phyloP scores from a whole-genome alignment of 805 yeast genomes.

The Metschnikowia cerradonensis region DNA sequence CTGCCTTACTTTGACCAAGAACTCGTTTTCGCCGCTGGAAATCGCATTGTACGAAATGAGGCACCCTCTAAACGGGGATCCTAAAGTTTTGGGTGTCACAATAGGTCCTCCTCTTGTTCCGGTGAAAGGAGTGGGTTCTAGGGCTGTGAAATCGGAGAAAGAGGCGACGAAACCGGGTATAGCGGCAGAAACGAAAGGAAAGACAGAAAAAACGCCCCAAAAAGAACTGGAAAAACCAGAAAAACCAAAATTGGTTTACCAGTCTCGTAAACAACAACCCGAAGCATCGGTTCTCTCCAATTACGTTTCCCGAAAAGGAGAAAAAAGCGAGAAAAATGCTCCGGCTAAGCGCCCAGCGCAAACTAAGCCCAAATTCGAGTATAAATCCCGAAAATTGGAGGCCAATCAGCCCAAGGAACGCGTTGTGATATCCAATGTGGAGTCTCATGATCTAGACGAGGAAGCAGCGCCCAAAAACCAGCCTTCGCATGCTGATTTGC shows the following conservation, averaged over 20 bases:
- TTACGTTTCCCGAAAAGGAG: slow-evolving; percentile 16
- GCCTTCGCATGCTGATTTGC: slow-evolving; percentile 8
- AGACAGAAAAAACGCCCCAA: neutral
- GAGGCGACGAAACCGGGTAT: neutral
- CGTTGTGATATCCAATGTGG: slow-evolving; percentile 29
- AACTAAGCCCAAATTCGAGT: slow-evolving; percentile 17
- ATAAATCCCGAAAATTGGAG: slow-evolving; percentile 36
- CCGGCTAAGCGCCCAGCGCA: neutral
- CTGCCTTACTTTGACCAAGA: slow-evolving; percentile 25
- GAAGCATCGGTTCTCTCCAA: slow-evolving; percentile 10
- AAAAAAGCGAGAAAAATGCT: slow-evolving; percentile 4
- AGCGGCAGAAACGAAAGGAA: neutral
- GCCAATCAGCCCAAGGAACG: slow-evolving; percentile 30
- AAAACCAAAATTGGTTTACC: slow-evolving; percentile 11
- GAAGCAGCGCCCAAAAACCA: neutral
- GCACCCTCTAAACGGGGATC: slow-evolving; percentile 4
- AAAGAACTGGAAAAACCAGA: neutral
- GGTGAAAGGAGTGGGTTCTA: neutral
- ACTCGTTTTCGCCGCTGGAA: slow-evolving; percentile 9
- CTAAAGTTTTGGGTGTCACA: slow-evolving; percentile 25
- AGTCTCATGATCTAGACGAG: slow-evolving; percentile 4
- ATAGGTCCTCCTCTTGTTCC: slow-evolving; percentile 25
- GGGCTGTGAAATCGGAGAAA: neutral
- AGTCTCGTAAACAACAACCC: slow-evolving; percentile 14
- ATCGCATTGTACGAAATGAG: slow-evolving; percentile 17